phyloP scores from a whole-genome alignment of 495 filamentous ascomycete genomes.

The Parathielavia hyrcaniae region DNA sequence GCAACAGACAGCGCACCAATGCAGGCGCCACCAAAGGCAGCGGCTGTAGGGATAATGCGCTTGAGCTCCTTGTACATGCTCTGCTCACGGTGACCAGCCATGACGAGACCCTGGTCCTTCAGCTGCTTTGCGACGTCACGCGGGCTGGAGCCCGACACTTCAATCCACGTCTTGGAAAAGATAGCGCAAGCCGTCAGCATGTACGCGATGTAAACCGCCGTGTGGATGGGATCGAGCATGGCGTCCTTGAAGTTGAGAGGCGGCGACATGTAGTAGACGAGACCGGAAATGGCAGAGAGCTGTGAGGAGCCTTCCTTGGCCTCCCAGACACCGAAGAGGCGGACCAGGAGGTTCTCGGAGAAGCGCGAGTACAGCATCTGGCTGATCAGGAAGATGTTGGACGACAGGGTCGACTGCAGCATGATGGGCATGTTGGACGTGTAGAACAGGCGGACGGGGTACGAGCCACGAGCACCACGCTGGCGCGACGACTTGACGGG shows the following conservation, averaged over 20 bases:
- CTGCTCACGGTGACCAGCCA: slow-evolving; percentile 99
- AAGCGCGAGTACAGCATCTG: slow-evolving; percentile 99
- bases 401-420: slow-evolving; percentile 95
- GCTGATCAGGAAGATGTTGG: slow-evolving; percentile 97
- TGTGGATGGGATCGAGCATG: slow-evolving; percentile 92
- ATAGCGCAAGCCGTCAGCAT: slow-evolving; percentile 96
- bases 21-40: slow-evolving; percentile 97
- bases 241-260: slow-evolving; percentile 96
- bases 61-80: slow-evolving; percentile 99
- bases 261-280: slow-evolving; percentile 99
- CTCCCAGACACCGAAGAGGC: slow-evolving; percentile 97
- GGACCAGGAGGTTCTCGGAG: slow-evolving; percentile 95
- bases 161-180: slow-evolving; percentile 99
- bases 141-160: slow-evolving; percentile 94
- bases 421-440: slow-evolving; percentile 98
- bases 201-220: slow-evolving; percentile 88
- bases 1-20: slow-evolving; percentile 96
- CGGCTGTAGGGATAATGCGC: slow-evolving; percentile 96
- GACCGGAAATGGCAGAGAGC: slow-evolving; percentile 83
- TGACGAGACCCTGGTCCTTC: slow-evolving; percentile 98
- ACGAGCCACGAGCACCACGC: slow-evolving; percentile 91
- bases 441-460: slow-evolving; percentile 75
- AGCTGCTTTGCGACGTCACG: slow-evolving; percentile 99
- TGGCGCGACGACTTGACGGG: slow-evolving; percentile 99
- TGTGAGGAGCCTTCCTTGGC: slow-evolving; percentile 92